These are phyloP conservation scores for Macrolepiota fuliginosa DNA, from an alignment of 768 basidiomycete species.

Conservation along the genomic window DNA sequence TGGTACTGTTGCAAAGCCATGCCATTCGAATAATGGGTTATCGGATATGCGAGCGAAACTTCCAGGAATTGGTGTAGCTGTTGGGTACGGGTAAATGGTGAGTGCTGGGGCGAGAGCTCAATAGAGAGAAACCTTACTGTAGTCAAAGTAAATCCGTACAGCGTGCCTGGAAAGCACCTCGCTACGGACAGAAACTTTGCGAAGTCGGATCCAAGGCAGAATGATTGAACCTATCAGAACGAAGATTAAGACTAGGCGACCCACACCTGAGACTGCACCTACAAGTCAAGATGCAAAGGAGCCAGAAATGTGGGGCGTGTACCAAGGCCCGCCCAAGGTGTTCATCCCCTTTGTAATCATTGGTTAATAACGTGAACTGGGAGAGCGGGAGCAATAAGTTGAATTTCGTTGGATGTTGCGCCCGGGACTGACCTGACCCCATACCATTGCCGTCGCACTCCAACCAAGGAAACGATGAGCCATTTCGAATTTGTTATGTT, in stretches of 20 bases:
- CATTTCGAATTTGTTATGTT: conserved; percentile 53
- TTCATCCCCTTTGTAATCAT: conserved; percentile 43
- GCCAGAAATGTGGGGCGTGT: conserved; percentile 50
- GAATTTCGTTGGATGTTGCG: not conserved
- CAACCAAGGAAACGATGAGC: conserved; percentile 59
- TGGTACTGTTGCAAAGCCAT: conserved; percentile 54
- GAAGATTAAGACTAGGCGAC: not conserved
- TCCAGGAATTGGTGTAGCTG: conserved; percentile 44
- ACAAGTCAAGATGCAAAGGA: conserved; percentile 50
- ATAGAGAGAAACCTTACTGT: conserved; percentile 34
- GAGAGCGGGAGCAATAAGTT: not conserved
- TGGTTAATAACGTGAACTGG: conserved; percentile 48
- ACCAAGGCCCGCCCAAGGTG: conserved; percentile 42
- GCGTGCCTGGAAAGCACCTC: conserved; percentile 57
- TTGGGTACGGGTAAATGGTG: not conserved
- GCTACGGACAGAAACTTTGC: conserved; percentile 50
- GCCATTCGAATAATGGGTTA: conserved; percentile 55
- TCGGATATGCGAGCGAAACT: conserved; percentile 45
- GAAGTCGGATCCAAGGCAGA: conserved; percentile 57
- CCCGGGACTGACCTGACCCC: conserved; percentile 42
- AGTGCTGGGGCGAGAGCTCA: not conserved
- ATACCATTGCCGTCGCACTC: conserved; percentile 50
- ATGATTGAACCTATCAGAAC: conserved; percentile 41
- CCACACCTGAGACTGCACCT: not conserved
- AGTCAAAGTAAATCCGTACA: conserved; percentile 57